Conservation (phyloP, 139 green algal genomes). For the Spirogloea muscicola region DNA sequence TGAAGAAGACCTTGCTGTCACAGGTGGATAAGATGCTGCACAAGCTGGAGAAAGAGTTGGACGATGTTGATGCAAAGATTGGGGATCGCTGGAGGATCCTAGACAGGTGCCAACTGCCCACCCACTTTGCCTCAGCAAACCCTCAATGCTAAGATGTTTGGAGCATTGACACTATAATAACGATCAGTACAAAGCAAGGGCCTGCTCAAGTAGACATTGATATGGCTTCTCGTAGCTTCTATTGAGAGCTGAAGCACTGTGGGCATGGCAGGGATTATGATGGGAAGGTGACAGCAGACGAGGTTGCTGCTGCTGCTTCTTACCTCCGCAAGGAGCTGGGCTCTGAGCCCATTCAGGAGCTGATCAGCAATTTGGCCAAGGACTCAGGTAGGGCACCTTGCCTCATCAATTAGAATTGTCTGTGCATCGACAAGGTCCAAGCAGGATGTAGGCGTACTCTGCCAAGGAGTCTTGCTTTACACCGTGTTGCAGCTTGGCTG, state of each 20-base stretch:
- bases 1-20: no score
- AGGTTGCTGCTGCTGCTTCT: constrained; percentile 35
- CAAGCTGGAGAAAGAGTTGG: constrained; percentile 48
- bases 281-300: constrained; percentile 44
- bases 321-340: constrained; percentile 19
- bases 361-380: constrained; percentile 43
- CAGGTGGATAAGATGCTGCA: constrained; percentile 48
- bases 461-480: neutral
- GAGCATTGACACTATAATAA: no score
- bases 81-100: constrained; percentile 10
- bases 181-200: neutral
- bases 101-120: no score
- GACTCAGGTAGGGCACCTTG: constrained; percentile 20
- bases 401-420: neutral
- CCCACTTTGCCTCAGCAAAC: no score
- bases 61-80: constrained; percentile 46
- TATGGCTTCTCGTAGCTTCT: no score
- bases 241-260: no score
- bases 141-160: no score
- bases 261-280: constrained; percentile 45
- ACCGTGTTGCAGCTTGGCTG: neutral
- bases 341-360: constrained; percentile 26
- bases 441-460: no score
- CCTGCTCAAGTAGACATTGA: neutral
- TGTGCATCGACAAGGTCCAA: neutral